A percentile compares a stretch with the other conserved stretches of the same genome.
Conservation (phyloP, 345 rosid species). For the Melaleuca quinquenervia region DNA sequence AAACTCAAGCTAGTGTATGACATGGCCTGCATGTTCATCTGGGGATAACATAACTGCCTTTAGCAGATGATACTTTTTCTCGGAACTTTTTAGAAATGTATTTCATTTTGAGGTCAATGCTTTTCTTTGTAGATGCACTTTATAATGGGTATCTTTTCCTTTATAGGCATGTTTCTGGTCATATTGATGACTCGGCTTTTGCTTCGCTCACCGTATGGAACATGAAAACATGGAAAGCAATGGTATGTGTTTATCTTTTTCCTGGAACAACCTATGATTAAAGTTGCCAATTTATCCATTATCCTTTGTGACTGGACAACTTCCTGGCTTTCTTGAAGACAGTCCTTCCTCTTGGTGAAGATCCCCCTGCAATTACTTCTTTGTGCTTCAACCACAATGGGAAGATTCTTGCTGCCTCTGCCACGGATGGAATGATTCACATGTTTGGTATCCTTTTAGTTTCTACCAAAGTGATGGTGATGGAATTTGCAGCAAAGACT, state of each 20-base stretch:
- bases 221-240: slow-evolving; percentile 70
- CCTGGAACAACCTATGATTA: background rate
- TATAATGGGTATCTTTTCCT: background rate
- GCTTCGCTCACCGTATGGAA: slow-evolving; percentile 71
- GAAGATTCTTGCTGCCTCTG: slow-evolving; percentile 69
- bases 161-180: slow-evolving; percentile 36
- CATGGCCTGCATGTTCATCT: background rate
- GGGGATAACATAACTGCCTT: background rate
- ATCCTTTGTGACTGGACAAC: slow-evolving; percentile 1
- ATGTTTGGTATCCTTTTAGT: slow-evolving; percentile 79
- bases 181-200: slow-evolving; percentile 31
- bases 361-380: slow-evolving; percentile 74
- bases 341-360: slow-evolving; percentile 78
- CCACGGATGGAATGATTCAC: slow-evolving; percentile 79
- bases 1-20: background rate
- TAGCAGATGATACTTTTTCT: background rate
- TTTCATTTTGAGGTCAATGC: background rate
- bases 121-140: background rate
- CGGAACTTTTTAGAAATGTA: background rate
- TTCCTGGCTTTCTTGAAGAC: slow-evolving; percentile 42
- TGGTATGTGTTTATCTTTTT: slow-evolving; percentile 38
- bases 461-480: background rate
- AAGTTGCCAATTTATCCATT: background rate
- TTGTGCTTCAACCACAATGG: slow-evolving; percentile 72
- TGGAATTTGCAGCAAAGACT: background rate